Percentiles rank a stretch among this genome's conserved stretches.
Conservation (phyloP, 1,139 yeast genomes). For the Blastobotrys buckinghamii region DNA sequence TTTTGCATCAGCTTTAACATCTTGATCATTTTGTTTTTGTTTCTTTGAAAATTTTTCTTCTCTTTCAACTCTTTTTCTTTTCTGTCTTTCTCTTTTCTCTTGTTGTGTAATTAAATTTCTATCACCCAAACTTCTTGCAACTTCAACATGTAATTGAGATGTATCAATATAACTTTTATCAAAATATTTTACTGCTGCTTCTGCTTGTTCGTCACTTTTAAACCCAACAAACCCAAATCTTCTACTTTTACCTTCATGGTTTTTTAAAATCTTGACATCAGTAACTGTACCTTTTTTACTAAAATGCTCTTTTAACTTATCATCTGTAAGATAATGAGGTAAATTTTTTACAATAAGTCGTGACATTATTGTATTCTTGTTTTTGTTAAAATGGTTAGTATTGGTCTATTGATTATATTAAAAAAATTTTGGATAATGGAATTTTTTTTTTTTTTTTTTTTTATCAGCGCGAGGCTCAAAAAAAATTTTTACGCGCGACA, state of each 20-base stretch:
- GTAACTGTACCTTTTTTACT: conserved; percentile 55
- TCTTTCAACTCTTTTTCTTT: conserved; percentile 28
- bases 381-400: neutral
- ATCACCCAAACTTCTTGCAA: conserved; percentile 86
- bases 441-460: neutral
- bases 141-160: conserved; percentile 65
- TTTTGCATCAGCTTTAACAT: conserved; percentile 1
- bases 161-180: conserved; percentile 80
- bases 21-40: conserved; percentile 30
- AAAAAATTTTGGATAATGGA: neutral
- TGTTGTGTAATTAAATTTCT: conserved; percentile 63
- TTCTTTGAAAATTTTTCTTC: conserved; percentile 47
- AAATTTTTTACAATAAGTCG: conserved; percentile 93
- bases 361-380: conserved; percentile 59
- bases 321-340: conserved; percentile 77
- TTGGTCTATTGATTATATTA: neutral
- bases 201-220: conserved; percentile 66
- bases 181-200: conserved; percentile 68
- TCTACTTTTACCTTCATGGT: conserved; percentile 79
- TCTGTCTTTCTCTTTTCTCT: conserved; percentile 44
- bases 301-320: conserved; percentile 65
- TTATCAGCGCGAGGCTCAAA: neutral
- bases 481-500: neutral
- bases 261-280: conserved; percentile 79
- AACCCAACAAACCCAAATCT: conserved; percentile 92